Evolutionary conservation across 495 filamentous ascomycete species (phyloP), one percentile per base, ranked within the genome.

Genomic region (Symbiotaphrina buchneri): DNA sequence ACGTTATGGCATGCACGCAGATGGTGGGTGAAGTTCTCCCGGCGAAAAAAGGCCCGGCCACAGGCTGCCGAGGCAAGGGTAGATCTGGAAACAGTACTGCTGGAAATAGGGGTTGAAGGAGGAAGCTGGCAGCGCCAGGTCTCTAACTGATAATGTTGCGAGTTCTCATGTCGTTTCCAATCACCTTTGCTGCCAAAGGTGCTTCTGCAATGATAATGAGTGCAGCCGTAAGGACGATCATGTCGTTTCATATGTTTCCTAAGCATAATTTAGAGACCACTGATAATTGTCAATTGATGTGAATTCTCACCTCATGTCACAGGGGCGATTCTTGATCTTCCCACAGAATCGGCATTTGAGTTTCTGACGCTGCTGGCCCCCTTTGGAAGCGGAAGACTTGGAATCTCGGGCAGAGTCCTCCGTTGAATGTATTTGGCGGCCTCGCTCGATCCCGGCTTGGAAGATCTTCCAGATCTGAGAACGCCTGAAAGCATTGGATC

Each of bases 111-210:
- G 3, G 28, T 15, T 5, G n/a, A 16, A 6, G 24, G 23, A 19
- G 44, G 49, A 13, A 53, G 35, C 5, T 52, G 57, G 48, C 85
- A 94, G n/a, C 70, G 67, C 72, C 79, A 94, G 33, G 65, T 60
- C 37, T 82, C 71, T 2, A 66, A 42, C 39, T 74, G 67, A 38
- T 68, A 73, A 44, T 94, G 85, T 46, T 91, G 82, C 17, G 69
- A 75, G 39, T 72, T 81, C 41, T 95, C 85, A 46, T 95, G 85
- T 5, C 87, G 72, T 49, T 93, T 94, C 87, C 85, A 94, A 52
- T 94, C 85, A 27, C 80, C 80, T 45, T 93, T 93, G 54, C 76
- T 83, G 21, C 87, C 85, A 40, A 94, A 92, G 2, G 50, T 61
- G 39, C 81, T 87, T 28, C 56, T 53, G 44, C 87, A 94, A 13